Conservation (phyloP, 768 basidiomycete species). For the Cystofilobasidium macerans region DNA sequence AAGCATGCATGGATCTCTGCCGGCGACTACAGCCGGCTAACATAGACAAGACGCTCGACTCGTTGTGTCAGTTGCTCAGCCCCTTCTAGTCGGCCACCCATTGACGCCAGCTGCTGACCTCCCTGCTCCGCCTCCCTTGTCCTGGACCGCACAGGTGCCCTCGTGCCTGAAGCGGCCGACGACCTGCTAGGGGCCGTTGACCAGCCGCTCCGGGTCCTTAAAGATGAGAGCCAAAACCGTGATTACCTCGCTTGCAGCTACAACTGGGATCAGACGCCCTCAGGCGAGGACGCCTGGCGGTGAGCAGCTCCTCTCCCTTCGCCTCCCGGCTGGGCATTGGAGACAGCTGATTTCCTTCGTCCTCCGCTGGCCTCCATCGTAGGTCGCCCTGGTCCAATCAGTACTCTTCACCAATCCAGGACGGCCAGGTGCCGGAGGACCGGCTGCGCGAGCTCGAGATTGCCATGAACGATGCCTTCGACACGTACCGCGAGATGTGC, state of each 20-base stretch:
- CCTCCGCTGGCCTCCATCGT: background rate
- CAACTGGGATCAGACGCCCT: constrained; percentile 52
- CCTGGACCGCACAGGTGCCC: constrained; percentile 31
- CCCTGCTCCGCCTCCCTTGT: background rate
- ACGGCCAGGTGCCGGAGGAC: constrained; percentile 72
- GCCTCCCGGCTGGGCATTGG: no score
- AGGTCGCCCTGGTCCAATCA: constrained; percentile 99
- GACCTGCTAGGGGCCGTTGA: constrained; percentile 91
- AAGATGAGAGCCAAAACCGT: constrained; percentile 55
- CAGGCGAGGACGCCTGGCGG: constrained; percentile 2
- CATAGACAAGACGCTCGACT: background rate
- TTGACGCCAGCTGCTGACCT: background rate
- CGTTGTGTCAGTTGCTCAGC: background rate
- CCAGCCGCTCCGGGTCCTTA: constrained; percentile 73
- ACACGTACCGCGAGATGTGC: constrained; percentile 90
- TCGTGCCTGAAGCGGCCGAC: constrained; percentile 87
- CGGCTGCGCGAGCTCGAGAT: constrained; percentile 85
- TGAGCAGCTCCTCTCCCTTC: background rate
- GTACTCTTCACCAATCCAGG: constrained; percentile 79
- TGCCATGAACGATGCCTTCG: constrained; percentile 88
- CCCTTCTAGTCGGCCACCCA: no score
- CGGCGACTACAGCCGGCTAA: background rate
- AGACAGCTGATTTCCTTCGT: background rate
- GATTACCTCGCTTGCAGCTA: constrained; percentile 93
- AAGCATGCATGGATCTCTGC: background rate